Base-by-base conservation (phyloP, 192 early-diverging fungal genomes). In the Umbelopsis sp. region DNA sequence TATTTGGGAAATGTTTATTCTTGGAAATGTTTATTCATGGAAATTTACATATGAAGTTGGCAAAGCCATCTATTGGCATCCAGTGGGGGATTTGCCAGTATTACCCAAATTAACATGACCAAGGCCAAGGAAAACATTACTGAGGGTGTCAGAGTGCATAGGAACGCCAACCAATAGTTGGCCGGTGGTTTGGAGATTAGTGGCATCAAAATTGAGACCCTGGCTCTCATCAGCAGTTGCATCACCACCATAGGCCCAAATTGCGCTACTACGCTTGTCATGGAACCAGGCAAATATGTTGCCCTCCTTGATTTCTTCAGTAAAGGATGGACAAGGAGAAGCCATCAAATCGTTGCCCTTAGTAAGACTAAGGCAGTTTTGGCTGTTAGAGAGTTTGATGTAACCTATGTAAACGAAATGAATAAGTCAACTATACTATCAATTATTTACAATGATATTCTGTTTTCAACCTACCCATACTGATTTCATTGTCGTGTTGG, bases 221-320 rank as follows among this genome's bases (percentile, higher is more conserved):
- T 76, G 66, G 44, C 22, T 43, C 71, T 76, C 74, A 5, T 49
- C 41, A 45, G 68, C 74, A 65, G 43, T 21, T 9, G 54, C 65
- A 68, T 76, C 74, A 24, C 74, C 74, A 29, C 68, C 74, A 45
- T 76, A 76, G 34, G 74, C 74, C 74, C 74, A 76, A n/a, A 70
- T 70, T 56, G 74, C 74, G 66, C 74, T 71, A 47, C 66, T 71
- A 66, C 74, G 74, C 43, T 59, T 76, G 70, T 76, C 74, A 24
- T 71, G 38, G 70, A 76, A 76, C 74, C 74, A 76, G n/a, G 74
- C 74, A 76, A 76, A 76, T 43, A 52, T 71, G 70, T 71, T 71
- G 12, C 74, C 74, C 7, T 44, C 65, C 59, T 71, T 71, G 70
- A 76, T 76, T 68, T 66, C n/a, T 65, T 76, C 36, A 20, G n/a